A percentile compares a stretch with the other conserved stretches of the same genome.
Conservation (phyloP, 2,329 filamentous ascomycete species). For the Fusarium gaditjirri region DNA sequence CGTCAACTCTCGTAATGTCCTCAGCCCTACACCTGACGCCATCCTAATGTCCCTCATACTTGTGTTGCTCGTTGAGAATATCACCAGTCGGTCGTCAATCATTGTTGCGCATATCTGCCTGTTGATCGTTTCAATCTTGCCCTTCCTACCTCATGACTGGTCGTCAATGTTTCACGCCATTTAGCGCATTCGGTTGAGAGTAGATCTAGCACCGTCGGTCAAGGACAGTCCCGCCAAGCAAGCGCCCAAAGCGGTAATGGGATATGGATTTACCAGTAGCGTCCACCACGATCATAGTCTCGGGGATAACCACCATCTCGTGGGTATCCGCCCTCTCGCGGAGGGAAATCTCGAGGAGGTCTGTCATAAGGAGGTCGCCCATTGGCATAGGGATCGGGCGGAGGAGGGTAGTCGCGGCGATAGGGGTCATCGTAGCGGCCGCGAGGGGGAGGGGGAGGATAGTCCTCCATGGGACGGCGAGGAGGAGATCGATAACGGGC, state of each 20-base stretch:
- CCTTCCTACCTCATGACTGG: constrained; percentile 26
- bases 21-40: constrained; percentile 35
- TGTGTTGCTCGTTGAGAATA: constrained; percentile 33
- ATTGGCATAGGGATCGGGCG: constrained; percentile 71
- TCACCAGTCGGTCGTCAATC: constrained; percentile 39
- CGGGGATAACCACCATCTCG: constrained; percentile 56
- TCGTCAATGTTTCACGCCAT: constrained; percentile 22
- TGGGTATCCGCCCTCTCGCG: constrained; percentile 52
- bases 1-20: constrained; percentile 27
- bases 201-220: constrained; percentile 51
- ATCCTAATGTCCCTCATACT: constrained; percentile 30
- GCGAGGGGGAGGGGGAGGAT: constrained; percentile 74
- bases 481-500: constrained; percentile 84
- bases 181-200: constrained; percentile 30
- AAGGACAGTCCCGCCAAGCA: constrained; percentile 49
- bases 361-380: constrained; percentile 67
- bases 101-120: constrained; percentile 26
- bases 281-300: constrained; percentile 62
- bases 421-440: constrained; percentile 82
- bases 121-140: constrained; percentile 31
- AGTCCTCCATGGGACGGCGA: constrained; percentile 82
- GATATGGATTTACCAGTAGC: constrained; percentile 60
- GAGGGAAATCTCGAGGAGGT: constrained; percentile 64
- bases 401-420: constrained; percentile 73
- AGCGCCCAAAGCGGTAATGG: constrained; percentile 40